phyloP scores from a whole-genome alignment of 495 filamentous ascomycete species.

The Penicillium macrosclerotiorum region DNA sequence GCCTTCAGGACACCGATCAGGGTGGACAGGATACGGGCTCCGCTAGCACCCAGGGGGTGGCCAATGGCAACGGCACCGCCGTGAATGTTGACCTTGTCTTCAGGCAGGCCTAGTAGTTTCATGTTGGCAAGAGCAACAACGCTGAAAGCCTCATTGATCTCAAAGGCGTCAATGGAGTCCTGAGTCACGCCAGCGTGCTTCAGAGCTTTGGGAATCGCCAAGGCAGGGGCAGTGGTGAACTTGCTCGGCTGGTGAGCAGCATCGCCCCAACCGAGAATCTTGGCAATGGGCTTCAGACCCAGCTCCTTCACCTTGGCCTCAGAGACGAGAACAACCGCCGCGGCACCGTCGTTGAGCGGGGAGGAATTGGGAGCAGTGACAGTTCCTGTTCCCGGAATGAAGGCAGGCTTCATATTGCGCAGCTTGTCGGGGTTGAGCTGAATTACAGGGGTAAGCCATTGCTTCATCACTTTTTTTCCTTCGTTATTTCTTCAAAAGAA shows the following conservation, averaged over 20 bases:
- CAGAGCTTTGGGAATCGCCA: conserved; percentile 94
- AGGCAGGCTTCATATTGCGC: conserved; percentile 76
- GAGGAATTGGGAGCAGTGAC: conserved; percentile 98
- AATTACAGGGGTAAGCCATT: conserved; percentile 11
- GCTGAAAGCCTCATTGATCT: conserved; percentile 99
- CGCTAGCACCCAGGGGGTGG: conserved; percentile 90
- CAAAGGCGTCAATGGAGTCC: conserved; percentile 81
- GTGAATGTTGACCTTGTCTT: conserved; percentile 92
- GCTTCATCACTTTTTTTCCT: not conserved
- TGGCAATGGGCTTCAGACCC: conserved; percentile 83
- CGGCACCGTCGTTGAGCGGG: conserved; percentile 89
- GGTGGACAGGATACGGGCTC: conserved; percentile 91
- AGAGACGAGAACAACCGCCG: conserved; percentile 86
- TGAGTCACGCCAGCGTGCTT: conserved; percentile 80
- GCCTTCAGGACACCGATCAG: conserved; percentile 84
- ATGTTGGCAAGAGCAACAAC: conserved; percentile 95
- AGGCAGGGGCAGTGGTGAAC: conserved; percentile 93
- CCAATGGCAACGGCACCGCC: conserved; percentile 95
- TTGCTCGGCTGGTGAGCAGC: conserved; percentile 85
- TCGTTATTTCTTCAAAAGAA: not conserved
- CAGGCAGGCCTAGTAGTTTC: conserved; percentile 74
- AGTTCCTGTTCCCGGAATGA: conserved; percentile 76
- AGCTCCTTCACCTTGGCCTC: conserved; percentile 86
- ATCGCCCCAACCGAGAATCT: conserved; percentile 96
- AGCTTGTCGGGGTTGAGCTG: conserved; percentile 91